phyloP scores from a whole-genome alignment of 108 stramenopile species.

The Asterionellopsis glacialis region DNA sequence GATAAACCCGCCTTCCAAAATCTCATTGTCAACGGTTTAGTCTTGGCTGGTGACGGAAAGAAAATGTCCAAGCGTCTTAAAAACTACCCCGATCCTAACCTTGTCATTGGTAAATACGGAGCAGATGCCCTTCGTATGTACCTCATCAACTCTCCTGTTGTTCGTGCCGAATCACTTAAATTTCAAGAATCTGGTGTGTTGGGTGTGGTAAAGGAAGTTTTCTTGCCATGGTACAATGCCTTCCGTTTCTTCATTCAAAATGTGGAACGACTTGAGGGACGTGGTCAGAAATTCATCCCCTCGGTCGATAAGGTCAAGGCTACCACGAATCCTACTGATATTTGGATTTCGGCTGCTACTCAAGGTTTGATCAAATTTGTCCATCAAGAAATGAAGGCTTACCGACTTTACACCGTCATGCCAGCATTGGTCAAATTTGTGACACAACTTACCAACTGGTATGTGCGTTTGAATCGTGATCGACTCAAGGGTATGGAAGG shows the following conservation, averaged over 20 bases:
- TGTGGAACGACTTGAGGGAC: slow-evolving; percentile 75
- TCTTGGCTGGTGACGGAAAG: slow-evolving; percentile 95
- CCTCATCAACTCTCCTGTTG: slow-evolving; percentile 99
- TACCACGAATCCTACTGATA: slow-evolving; percentile 92
- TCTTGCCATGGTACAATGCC: slow-evolving; percentile 98
- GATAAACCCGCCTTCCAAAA: slow-evolving; percentile 98
- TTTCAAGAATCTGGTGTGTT: slow-evolving; percentile 97
- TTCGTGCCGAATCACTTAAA: slow-evolving; percentile 95
- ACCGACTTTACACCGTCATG: slow-evolving; percentile 98
- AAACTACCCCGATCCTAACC: slow-evolving; percentile 97
- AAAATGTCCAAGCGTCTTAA: slow-evolving; percentile 99
- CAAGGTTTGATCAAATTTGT: slow-evolving; percentile 96
- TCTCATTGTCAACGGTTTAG: slow-evolving; percentile 97
- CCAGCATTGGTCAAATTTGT: slow-evolving; percentile 95
- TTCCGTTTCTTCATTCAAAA: slow-evolving; percentile 97
- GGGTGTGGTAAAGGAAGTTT: slow-evolving; percentile 95
- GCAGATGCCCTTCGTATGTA: slow-evolving; percentile 99
- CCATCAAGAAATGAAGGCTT: slow-evolving; percentile 96
- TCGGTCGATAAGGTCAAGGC: slow-evolving; percentile 65
- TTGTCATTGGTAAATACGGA: slow-evolving; percentile 92
- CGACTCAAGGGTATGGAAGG: slow-evolving; percentile 96
- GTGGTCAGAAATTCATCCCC: slow-evolving; percentile 76
- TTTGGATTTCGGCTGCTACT: slow-evolving; percentile 97
- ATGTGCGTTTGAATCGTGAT: slow-evolving; percentile 96
- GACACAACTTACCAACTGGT: slow-evolving; percentile 98